These are phyloP conservation scores for Ogataea pini DNA, from an alignment of 805 yeast genomes.

Conservation along the genomic window DNA sequence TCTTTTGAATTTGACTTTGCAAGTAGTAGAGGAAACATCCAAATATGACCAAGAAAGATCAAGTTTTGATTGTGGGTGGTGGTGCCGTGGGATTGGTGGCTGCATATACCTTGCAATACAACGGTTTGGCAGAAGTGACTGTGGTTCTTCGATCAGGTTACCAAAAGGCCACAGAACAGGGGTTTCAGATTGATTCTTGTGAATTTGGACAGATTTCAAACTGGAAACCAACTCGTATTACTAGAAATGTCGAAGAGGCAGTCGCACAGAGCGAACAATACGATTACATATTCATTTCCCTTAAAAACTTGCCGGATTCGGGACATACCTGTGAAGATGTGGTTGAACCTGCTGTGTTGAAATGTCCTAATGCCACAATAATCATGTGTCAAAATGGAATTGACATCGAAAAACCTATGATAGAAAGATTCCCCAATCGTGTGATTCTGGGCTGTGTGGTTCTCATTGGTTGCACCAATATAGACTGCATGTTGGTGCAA, in stretches of 20 bases:
- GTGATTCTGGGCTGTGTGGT: conserved; percentile 40
- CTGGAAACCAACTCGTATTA: conserved; percentile 57
- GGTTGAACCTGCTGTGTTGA: conserved; percentile 38
- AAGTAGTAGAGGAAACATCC: too few relatives aligned
- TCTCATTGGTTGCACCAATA: conserved; percentile 34
- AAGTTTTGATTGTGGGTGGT: conserved; percentile 69
- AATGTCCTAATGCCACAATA: conserved; percentile 29
- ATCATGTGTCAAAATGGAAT: conserved; percentile 43
- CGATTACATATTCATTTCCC: conserved; percentile 59
- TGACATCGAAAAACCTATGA: conserved; percentile 40
- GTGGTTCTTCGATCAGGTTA: conserved; percentile 65
- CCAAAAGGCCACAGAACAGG: conserved; percentile 48
- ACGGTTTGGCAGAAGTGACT: conserved; percentile 51
- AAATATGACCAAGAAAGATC: conserved; percentile 18
- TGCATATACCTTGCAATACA: conserved; percentile 56
- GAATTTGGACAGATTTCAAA: conserved; percentile 55
- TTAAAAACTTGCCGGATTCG: conserved; percentile 63
- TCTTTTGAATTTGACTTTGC: conserved; percentile 3
- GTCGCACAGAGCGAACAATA: conserved; percentile 37
- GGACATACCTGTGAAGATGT: conserved; percentile 44
- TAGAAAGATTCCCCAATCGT: conserved; percentile 35
- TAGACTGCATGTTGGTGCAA: conserved; percentile 31
- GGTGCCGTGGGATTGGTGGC: conserved; percentile 87
- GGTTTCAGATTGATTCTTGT: conserved; percentile 57
- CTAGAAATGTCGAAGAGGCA: conserved; percentile 46